Evolutionary conservation across 164 flowering plant species (phyloP).

Genomic region (Houttuynia cordata): DNA sequence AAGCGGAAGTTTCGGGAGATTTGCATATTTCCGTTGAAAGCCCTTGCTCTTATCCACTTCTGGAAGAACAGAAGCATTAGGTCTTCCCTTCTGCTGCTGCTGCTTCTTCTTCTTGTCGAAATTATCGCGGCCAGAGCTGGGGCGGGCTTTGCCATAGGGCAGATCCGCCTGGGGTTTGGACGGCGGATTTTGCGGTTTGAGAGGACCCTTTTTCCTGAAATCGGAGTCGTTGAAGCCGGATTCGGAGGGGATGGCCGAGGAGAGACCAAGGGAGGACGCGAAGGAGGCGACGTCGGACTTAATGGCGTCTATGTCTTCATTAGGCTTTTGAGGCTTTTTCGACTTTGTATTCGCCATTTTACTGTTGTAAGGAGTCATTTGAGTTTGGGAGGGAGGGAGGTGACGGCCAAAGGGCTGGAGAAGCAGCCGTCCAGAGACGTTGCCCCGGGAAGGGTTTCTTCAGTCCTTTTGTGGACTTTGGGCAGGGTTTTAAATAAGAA

Average conservation of each 20-base stretch:
- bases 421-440: too few species aligned
- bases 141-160: not conserved
- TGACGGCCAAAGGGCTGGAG: too few species aligned
- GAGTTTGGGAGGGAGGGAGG: too few species aligned
- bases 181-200: constrained; percentile 22
- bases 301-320: constrained; percentile 27
- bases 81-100: constrained; percentile 1
- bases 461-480: too few species aligned
- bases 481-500: too few species aligned
- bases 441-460: too few species aligned
- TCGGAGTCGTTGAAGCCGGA: constrained; percentile 79
- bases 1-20: constrained; percentile 64
- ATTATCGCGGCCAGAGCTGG: not conserved
- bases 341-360: constrained; percentile 28
- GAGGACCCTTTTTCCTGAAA: constrained; percentile 49
- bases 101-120: not conserved
- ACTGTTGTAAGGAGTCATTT: too few species aligned
- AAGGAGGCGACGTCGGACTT: constrained; percentile 63
- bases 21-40: constrained; percentile 14
- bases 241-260: constrained; percentile 29
- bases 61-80: not conserved
- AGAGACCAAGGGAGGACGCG: constrained; percentile 70
- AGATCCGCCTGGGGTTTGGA: not conserved
- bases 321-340: constrained; percentile 16
- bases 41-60: constrained; percentile 1